Conservation (phyloP, 805 yeast genomes). For the Debaryomyces prosopidis region DNA sequence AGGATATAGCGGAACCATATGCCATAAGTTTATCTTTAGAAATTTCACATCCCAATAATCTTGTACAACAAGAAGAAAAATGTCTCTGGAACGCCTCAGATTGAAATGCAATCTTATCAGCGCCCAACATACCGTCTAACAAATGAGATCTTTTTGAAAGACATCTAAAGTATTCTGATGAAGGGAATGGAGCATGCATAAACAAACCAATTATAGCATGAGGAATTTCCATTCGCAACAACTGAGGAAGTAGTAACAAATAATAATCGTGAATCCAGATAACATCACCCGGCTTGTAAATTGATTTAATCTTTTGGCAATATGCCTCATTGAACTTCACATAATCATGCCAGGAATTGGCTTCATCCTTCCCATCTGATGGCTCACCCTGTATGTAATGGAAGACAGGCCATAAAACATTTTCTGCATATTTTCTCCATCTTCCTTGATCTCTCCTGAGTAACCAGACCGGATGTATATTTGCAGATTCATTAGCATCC, state of each 20-base stretch:
- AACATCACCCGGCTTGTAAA: constrained; percentile 85
- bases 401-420: constrained; percentile 89
- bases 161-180: constrained; percentile 90
- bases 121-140: constrained; percentile 88
- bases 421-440: constrained; percentile 91
- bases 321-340: constrained; percentile 89
- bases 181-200: constrained; percentile 91
- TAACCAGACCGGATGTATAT: constrained; percentile 87
- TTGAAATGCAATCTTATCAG: constrained; percentile 85
- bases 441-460: constrained; percentile 72
- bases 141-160: constrained; percentile 79
- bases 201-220: constrained; percentile 75
- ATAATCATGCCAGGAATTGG: constrained; percentile 81
- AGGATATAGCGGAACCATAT: constrained; percentile 74
- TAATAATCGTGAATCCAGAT: constrained; percentile 94
- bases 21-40: constrained; percentile 57
- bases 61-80: constrained; percentile 84
- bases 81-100: constrained; percentile 85
- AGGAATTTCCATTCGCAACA: constrained; percentile 75
- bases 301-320: constrained; percentile 69
- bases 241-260: constrained; percentile 75
- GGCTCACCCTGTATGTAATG: constrained; percentile 87
- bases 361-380: constrained; percentile 66
- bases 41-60: constrained; percentile 82
- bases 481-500: constrained; percentile 45